phyloP scores from a whole-genome alignment of 176 grass and related monocot species.

The Eragrostis curvula region DNA sequence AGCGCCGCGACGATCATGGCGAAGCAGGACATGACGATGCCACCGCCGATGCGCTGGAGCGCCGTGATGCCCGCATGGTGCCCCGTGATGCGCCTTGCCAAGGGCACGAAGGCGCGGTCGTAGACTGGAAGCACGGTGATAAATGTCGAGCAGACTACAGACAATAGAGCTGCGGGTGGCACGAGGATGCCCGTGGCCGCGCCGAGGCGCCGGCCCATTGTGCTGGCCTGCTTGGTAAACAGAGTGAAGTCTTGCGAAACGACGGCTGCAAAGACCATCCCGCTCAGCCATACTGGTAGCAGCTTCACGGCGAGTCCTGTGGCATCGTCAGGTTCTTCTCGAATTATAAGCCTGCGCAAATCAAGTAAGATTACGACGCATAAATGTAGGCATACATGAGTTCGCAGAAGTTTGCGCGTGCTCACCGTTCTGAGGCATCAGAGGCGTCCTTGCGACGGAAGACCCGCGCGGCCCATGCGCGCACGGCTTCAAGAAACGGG shows the following conservation, averaged over 20 bases:
- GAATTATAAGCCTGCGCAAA: neutral
- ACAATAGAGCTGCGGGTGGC: conserved; percentile 52
- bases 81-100: conserved; percentile 45
- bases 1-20: no score
- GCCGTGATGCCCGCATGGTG: neutral
- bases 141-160: conserved; percentile 34
- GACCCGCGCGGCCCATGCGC: neutral
- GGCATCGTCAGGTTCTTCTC: neutral
- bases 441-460: neutral
- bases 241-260: conserved; percentile 46
- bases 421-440: conserved; percentile 7
- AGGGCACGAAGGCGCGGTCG: conserved; percentile 60
- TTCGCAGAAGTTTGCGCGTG: neutral
- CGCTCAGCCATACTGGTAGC: conserved; percentile 60
- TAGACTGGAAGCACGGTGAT: conserved; percentile 52
- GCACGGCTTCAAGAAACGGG: neutral
- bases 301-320: conserved; percentile 34
- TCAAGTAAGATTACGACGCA: neutral
- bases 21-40: no score
- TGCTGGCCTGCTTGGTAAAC: conserved; percentile 70
- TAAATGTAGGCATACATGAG: no score
- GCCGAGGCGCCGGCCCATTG: conserved; percentile 50
- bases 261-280: conserved; percentile 45
- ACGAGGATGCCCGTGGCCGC: conserved; percentile 20
- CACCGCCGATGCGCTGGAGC: no score